Percentiles rank a stretch among this genome's conserved stretches.
phyloP scores from a whole-genome alignment of 2,329 filamentous ascomycete species.

The Camptophora hylomeconis region DNA sequence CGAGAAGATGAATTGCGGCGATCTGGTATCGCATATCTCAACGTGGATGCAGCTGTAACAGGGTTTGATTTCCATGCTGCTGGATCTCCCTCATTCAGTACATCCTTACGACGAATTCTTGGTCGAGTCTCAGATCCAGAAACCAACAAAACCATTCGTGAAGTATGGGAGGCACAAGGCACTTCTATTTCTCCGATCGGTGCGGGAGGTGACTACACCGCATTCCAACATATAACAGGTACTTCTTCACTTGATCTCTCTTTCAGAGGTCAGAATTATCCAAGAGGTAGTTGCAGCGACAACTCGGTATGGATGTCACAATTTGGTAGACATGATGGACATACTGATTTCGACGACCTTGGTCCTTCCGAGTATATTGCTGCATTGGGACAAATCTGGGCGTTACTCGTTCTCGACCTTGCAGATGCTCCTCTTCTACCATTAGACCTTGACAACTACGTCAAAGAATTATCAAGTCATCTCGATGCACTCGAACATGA shows the following conservation, averaged over 20 bases:
- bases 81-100: conserved; percentile 68
- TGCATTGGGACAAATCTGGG: conserved; percentile 64
- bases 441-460: conserved; percentile 67
- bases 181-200: conserved; percentile 55
- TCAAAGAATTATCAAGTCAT: conserved; percentile 50
- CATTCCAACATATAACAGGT: conserved; percentile 85
- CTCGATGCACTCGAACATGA: conserved; percentile 55
- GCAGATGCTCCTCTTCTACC: conserved; percentile 70
- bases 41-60: conserved; percentile 71
- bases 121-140: conserved; percentile 59
- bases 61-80: conserved; percentile 63
- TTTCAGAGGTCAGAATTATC: conserved; percentile 56
- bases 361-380: conserved; percentile 64
- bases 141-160: conserved; percentile 56
- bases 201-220: conserved; percentile 68
- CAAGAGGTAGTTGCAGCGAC: conserved; percentile 77
- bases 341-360: no score
- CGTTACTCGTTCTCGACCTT: conserved; percentile 72
- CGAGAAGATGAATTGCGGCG: conserved; percentile 59
- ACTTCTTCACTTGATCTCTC: conserved; percentile 76
- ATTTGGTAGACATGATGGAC: no score
- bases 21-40: conserved; percentile 76
- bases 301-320: conserved; percentile 74
- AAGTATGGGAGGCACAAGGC: conserved; percentile 59
- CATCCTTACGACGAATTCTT: conserved; percentile 58